These are phyloP conservation scores for Scedosporium boydii DNA, from an alignment of 2,329 filamentous ascomycete genomes.

Conservation along the genomic window DNA sequence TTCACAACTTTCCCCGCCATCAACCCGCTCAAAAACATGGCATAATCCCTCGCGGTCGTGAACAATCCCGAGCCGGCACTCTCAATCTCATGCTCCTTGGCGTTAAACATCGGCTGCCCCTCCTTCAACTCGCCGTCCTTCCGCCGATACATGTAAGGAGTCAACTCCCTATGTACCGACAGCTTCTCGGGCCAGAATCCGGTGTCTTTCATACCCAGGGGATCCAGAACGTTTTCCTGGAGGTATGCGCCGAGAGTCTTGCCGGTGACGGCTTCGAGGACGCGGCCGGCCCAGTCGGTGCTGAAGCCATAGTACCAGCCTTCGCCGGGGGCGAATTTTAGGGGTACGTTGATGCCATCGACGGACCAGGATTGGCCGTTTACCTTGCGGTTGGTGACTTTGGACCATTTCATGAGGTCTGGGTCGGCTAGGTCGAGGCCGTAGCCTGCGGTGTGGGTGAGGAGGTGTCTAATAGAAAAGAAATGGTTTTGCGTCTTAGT, in stretches of 20 bases:
- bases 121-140: constrained; percentile 5
- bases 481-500: neutral
- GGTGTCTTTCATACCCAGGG: constrained; percentile 17
- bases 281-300: constrained; percentile 29
- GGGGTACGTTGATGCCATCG: constrained; percentile 24
- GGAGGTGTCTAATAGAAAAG: constrained; percentile 19
- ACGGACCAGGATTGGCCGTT: constrained; percentile 15
- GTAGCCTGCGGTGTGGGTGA: constrained; percentile 32
- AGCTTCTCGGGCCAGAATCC: constrained; percentile 14
- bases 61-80: constrained; percentile 26
- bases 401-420: constrained; percentile 20
- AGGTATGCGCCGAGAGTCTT: constrained; percentile 17
- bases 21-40: constrained; percentile 17
- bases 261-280: constrained; percentile 24
- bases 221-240: constrained; percentile 14
- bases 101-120: constrained; percentile 1
- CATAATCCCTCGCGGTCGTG: constrained; percentile 21
- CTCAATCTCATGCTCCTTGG: constrained; percentile 15
- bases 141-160: constrained; percentile 5
- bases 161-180: constrained; percentile 4
- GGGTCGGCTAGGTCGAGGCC: constrained; percentile 26
- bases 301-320: constrained; percentile 31
- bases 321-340: constrained; percentile 26
- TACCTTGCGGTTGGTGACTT: constrained; percentile 15
- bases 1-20: constrained; percentile 14